A percentile compares a stretch with the other conserved stretches of the same genome.
phyloP scores from a whole-genome alignment of 345 rosid species.

The Rhodamnia argentea region DNA sequence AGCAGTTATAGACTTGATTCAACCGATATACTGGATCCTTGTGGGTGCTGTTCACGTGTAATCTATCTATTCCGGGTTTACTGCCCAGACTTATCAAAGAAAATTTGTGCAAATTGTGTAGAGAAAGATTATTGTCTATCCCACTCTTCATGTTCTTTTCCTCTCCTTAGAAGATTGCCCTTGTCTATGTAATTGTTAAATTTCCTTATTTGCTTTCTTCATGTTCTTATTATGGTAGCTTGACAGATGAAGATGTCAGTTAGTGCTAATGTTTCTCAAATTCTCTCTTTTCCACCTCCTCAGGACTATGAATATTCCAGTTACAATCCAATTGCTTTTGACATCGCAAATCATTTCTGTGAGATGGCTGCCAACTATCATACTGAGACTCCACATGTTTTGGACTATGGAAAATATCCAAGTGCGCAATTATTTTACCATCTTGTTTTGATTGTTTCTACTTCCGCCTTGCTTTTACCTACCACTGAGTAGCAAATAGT shows the following conservation, averaged over 20 bases:
- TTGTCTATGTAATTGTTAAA: not conserved
- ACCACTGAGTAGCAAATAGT: not conserved
- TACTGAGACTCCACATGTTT: conserved; percentile 72
- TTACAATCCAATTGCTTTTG: conserved; percentile 83
- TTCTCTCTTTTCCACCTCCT: not conserved
- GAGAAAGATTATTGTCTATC: not conserved
- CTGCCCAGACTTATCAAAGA: not conserved
- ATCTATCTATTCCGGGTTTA: not conserved
- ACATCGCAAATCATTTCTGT: conserved; percentile 93
- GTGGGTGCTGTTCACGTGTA: not conserved
- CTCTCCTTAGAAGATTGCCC: not conserved
- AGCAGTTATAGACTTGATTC: not conserved
- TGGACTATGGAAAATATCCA: conserved; percentile 81
- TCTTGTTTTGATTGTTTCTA: not conserved
- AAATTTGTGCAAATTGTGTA: not conserved
- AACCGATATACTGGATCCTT: not conserved
- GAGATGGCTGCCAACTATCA: conserved; percentile 97
- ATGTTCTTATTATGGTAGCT: not conserved
- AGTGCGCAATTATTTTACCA: conserved; percentile 21
- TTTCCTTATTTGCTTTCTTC: not conserved
- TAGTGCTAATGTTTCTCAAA: not conserved
- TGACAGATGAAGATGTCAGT: not conserved
- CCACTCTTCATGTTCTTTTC: not conserved
- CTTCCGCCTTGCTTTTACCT: not conserved
- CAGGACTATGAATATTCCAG: conserved; percentile 94